phyloP scores from a whole-genome alignment of 2,329 filamentous ascomycete species.

The Raffaelea ambrosiae region DNA sequence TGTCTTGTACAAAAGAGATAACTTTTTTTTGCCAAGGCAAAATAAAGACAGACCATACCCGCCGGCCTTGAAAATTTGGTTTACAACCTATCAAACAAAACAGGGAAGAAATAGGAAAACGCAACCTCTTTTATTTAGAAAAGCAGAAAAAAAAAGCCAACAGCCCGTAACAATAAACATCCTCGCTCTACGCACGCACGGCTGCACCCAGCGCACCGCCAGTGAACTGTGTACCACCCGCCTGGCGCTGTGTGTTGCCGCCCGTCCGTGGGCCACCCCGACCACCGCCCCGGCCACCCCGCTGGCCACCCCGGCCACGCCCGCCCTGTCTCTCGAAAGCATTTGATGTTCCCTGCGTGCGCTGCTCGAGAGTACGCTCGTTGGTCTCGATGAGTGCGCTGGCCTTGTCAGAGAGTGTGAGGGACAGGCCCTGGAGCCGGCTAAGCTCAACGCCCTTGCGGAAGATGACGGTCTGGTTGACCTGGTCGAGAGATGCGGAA shows the following conservation, averaged over 20 bases:
- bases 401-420: conserved; percentile 93
- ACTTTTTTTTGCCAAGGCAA: too few species aligned
- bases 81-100: too few species aligned
- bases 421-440: conserved; percentile 86
- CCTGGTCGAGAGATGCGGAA: conserved; percentile 90
- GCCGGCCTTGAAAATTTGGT: too few species aligned
- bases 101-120: too few species aligned
- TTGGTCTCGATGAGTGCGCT: conserved; percentile 93
- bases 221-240: conserved; percentile 71
- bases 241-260: conserved; percentile 55
- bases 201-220: conserved; percentile 68
- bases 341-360: conserved; percentile 90
- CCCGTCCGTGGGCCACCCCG: conserved; percentile 47
- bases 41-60: too few species aligned
- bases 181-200: conserved; percentile 43
- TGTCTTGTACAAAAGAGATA: too few species aligned
- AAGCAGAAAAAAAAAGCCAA: too few species aligned
- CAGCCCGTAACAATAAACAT: too few species aligned
- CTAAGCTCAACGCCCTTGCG: conserved; percentile 98
- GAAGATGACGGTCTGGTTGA: conserved; percentile 97
- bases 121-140: too few species aligned
- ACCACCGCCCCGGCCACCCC: conserved; percentile 53
- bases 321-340: conserved; percentile 91
- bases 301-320: conserved; percentile 60
- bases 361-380: conserved; percentile 92